A percentile compares a stretch with the other conserved stretches of the same genome.
Conservation (phyloP, 768 basidiomycete genomes). For the Kwoniella botswanensis region DNA sequence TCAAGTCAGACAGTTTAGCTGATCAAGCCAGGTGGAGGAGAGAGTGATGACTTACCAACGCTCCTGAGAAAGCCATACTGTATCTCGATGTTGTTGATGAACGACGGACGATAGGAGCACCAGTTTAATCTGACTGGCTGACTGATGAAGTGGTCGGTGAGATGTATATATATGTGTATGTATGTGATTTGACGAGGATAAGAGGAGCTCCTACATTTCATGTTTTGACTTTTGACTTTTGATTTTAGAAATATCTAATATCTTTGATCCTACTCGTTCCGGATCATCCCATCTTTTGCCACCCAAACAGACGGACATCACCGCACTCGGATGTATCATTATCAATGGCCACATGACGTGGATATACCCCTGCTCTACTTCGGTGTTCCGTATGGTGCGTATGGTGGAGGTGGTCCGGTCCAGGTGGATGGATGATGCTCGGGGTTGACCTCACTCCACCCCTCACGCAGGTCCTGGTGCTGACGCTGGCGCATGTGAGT, state of each 20-base stretch:
- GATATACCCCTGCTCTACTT: background rate
- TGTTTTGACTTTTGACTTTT: background rate
- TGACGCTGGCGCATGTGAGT: too few species aligned
- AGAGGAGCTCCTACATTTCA: background rate
- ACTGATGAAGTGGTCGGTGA: background rate
- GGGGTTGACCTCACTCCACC: slow-evolving; percentile 3
- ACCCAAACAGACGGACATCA: background rate
- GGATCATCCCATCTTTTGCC: slow-evolving; percentile 5
- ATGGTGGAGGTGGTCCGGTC: slow-evolving; percentile 3
- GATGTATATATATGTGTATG: background rate
- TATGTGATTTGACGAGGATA: background rate
- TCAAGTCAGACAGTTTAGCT: slow-evolving; percentile 4
- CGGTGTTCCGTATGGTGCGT: background rate
- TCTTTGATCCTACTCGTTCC: slow-evolving; percentile 22
- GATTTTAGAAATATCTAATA: slow-evolving; percentile 2
- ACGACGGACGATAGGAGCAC: background rate
- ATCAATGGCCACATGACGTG: slow-evolving; percentile 4
- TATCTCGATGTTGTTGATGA: background rate
- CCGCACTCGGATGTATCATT: background rate
- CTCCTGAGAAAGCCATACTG: slow-evolving; percentile 87
- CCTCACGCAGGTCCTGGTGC: too few species aligned
- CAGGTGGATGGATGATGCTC: too few species aligned
- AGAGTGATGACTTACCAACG: slow-evolving; percentile 65
- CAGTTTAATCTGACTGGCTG: background rate
- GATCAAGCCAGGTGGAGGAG: background rate